Evolutionary conservation across 768 basidiomycete species (phyloP), one percentile per base, ranked within the genome.

Genomic region (Multifurca ochricompacta): DNA sequence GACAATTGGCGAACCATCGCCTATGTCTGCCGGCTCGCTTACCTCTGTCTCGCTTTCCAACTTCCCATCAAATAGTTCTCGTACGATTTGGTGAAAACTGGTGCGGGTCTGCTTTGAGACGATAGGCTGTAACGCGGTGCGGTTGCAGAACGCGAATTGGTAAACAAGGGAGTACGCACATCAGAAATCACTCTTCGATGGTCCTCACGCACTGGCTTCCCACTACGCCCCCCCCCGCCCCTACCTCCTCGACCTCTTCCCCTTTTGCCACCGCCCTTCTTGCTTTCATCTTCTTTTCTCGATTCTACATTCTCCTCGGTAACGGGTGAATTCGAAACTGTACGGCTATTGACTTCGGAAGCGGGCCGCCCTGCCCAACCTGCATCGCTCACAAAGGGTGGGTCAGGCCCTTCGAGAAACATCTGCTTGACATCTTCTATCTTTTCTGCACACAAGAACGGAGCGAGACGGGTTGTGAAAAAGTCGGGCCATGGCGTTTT

Each of bases 31-130:
- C 35, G 73, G 65, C 11, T 67, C 58, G 37, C 74, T 73, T 18
- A 71, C 69, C 59, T 87, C 85, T 1, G 89, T 87, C 65, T 91
- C 86, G 27, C 82, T 89, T 49, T 94, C 87, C 48, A 98, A 76
- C 62, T 87, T 88, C 27, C 91, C 91, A 3, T 67, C 73, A 67
- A 98, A 97, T 16, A 89, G 67, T 59, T 85, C 81, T 54, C 96
- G 81, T 45, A 99, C 74, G 13, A 74, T 70, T 68, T 87, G 77
- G 67, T 99, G 96, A 56, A 97, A 77, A 2, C 80, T 79, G 2
- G 90, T 91, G 25, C 96, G 81, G 5, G 77, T 80, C 32, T 79
- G 76, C 69, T 98, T 98, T 6, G 83, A 85, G 21, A 74, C 66
- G 43, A 99, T 94, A 9, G 89, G 85, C 92, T 96, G 67, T 7